A percentile compares a stretch with the other conserved stretches of the same genome.
Conservation (phyloP, 129 eudicot species). For the Deinandra increscens region DNA sequence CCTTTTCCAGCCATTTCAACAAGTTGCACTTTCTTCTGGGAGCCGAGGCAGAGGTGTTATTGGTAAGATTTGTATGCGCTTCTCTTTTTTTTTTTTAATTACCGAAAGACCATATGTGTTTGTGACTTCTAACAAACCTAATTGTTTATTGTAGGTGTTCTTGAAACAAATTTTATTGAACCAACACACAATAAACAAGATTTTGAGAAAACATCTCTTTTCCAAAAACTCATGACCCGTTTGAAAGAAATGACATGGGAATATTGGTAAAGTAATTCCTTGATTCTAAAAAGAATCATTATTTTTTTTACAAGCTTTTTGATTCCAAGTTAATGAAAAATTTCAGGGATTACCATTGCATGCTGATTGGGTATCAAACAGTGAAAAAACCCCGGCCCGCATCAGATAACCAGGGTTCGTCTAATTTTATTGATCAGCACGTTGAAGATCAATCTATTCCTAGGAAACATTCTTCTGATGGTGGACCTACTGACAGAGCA, state of each 20-base stretch:
- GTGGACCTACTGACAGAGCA: conserved; percentile 23
- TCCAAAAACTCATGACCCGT: conserved; percentile 77
- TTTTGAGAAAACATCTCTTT: conserved; percentile 81
- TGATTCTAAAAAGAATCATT: background rate
- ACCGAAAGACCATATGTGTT: background rate
- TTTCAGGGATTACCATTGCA: conserved; percentile 92
- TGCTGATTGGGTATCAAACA: conserved; percentile 66
- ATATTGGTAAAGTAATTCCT: conserved; percentile 56
- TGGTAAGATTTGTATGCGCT: conserved; percentile 49
- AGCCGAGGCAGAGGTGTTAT: conserved; percentile 92
- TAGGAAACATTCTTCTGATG: conserved; percentile 30
- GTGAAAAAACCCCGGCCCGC: conserved; percentile 44
- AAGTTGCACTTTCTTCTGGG: conserved; percentile 39
- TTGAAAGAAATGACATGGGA: conserved; percentile 87
- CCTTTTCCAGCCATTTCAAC: conserved; percentile 59
- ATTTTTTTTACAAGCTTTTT: conserved; percentile 8
- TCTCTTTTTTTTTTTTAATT: background rate
- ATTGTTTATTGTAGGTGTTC: conserved; percentile 50
- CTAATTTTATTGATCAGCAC: conserved; percentile 35
- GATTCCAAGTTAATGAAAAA: conserved; percentile 29
- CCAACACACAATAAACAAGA: conserved; percentile 95
- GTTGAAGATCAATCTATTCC: conserved; percentile 27
- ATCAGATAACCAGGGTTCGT: conserved; percentile 9
- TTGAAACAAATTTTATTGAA: conserved; percentile 81
- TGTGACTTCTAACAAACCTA: background rate